These are phyloP conservation scores for Ramaria rubella DNA, from an alignment of 768 basidiomycete species.

Conservation along the genomic window DNA sequence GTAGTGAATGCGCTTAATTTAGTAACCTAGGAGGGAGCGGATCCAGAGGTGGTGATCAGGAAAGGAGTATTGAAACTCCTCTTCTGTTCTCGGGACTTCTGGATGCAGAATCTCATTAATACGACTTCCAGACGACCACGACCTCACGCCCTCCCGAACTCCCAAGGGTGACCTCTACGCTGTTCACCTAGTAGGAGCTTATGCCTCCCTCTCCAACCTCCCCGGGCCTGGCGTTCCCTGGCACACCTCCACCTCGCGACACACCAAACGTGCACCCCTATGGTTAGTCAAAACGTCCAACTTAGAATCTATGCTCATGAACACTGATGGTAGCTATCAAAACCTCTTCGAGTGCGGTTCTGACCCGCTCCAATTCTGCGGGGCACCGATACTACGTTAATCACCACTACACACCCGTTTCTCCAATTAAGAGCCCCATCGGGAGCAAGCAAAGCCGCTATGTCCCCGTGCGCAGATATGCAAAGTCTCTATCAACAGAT, in stretches of 20 bases:
- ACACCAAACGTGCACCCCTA: neutral
- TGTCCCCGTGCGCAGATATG: neutral
- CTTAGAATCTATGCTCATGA: neutral
- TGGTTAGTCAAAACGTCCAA: neutral
- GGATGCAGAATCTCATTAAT: neutral
- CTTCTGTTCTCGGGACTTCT: neutral
- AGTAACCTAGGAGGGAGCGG: too few species aligned
- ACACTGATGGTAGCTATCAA: slow-evolving; percentile 1
- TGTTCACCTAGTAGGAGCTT: too few species aligned
- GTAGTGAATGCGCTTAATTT: too few species aligned
- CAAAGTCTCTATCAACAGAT: neutral
- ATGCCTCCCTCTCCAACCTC: neutral
- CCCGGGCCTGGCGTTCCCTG: neutral
- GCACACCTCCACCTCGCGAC: neutral
- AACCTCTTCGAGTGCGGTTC: slow-evolving; percentile 4
- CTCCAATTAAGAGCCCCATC: neutral
- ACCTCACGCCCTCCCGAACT: too few species aligned
- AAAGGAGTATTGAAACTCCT: neutral
- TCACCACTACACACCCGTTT: slow-evolving; percentile 6
- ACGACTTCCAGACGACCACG: neutral
- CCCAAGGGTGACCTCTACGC: too few species aligned
- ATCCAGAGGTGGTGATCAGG: neutral
- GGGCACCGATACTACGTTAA: neutral
- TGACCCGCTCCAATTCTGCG: slow-evolving; percentile 7
- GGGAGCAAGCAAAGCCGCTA: neutral